A percentile compares a stretch with the other conserved stretches of the same genome.
Evolutionary conservation across 78 protist genomes (phyloP).

Genomic region (Monosiga brevicollis): DNA sequence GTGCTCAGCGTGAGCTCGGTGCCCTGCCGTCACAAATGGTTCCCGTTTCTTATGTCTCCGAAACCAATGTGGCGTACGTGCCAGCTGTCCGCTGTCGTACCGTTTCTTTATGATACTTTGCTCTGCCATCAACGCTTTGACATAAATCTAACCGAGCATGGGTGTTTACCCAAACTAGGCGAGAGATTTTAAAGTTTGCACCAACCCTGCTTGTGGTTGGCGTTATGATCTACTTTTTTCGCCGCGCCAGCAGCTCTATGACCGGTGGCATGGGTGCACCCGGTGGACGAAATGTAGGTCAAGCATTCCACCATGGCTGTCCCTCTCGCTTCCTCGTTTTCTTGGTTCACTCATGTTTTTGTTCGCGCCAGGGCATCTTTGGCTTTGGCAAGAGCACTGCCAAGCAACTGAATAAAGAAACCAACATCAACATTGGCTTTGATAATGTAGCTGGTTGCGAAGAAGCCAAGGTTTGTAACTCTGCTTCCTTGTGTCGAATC

Average conservation of each 20-base stretch:
- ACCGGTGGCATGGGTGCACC: not conserved
- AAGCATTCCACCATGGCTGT: not conserved
- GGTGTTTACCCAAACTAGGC: not conserved
- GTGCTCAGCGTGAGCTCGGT: conserved; percentile 32
- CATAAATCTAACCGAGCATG: not conserved
- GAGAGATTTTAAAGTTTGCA: conserved; percentile 18
- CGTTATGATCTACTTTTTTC: not conserved
- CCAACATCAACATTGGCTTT: conserved; percentile 30
- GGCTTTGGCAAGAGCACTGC: conserved; percentile 32
- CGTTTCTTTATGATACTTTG: not conserved
- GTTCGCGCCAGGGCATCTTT: conserved; percentile 5
- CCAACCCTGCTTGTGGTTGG: conserved; percentile 43
- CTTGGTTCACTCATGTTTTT: not conserved
- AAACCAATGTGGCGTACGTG: not conserved
- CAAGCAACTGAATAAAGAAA: conserved; percentile 5
- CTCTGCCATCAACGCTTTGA: not conserved
- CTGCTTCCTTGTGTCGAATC: no score
- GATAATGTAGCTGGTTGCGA: conserved; percentile 81
- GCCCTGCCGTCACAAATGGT: conserved; percentile 2
- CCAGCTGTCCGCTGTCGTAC: not conserved
- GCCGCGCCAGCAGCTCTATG: conserved; percentile 2
- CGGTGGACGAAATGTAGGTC: not conserved
- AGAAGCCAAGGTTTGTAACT: conserved; percentile 85
- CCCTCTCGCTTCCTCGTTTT: no score
- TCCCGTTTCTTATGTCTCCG: conserved; percentile 5